Base-by-base conservation (phyloP, 306 rosid species). In the Cajanus cajan region DNA sequence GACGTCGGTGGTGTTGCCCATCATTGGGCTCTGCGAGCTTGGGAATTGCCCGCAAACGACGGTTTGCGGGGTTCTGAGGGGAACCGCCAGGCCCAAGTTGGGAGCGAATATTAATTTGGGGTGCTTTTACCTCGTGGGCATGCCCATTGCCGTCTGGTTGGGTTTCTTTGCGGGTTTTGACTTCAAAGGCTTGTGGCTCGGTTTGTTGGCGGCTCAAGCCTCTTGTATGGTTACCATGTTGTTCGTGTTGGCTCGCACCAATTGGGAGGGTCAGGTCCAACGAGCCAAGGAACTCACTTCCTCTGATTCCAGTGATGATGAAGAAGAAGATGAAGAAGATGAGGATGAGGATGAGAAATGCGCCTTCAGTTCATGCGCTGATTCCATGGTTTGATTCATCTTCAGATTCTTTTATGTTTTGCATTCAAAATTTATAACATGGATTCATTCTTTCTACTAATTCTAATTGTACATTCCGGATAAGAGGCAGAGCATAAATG, bases 31-130 rank as follows among this genome's bases (percentile, higher is more conserved):
- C 0, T 95, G 98, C 33, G 98, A 95, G 80, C 90, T 95, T 0
- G 98, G 98, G 18, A 95, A 95, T 52, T 95, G 98, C 59, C 98
- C 98, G 0, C 98, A 95, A 31, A 95, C 98, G 4, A 91, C 98
- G 0, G 88, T 87, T 7, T 95, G 98, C 21, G 98, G 98, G 0
- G 98, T 91, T n/a, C 45, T 95, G 83, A 83, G 98, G 16, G 98
- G 98, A 24, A 87, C 94, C 0, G 98, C 98, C 0, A 82, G 95
- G 84, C 97, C 98, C 1, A 89, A 85, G 41, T 44, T 95, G 57
- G 98, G 98, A 1, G 98, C 98, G 0, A 90, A 91, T 7, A 89
- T 95, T 11, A 95, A 95, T 11, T 80, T 95, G 74, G 92, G 89
- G 4, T 92, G 98, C 58, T 95, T 95, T 43, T 95, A 95, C 50